Evolutionary conservation across 192 early-diverging fungal genomes (phyloP).

Genomic region (Podila epicladia): DNA sequence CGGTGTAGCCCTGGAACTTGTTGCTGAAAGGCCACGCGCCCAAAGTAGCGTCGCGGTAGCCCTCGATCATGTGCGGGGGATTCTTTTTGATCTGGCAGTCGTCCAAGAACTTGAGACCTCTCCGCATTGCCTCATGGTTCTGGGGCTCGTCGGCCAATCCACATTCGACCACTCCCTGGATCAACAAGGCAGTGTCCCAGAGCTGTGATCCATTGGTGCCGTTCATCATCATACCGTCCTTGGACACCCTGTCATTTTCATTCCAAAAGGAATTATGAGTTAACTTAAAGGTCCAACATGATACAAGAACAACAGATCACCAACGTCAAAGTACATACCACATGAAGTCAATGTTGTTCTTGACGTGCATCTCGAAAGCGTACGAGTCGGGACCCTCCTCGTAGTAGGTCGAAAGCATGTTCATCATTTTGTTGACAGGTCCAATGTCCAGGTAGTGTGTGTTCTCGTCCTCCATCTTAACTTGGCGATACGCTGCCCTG

Average conservation of each 20-base stretch:
- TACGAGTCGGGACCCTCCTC: constrained; percentile 87
- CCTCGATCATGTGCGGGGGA: constrained; percentile 69
- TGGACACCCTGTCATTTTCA: constrained; percentile 63
- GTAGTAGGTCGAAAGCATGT: constrained; percentile 89
- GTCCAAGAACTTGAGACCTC: constrained; percentile 86
- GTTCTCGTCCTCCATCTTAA: constrained; percentile 90
- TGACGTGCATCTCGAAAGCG: constrained; percentile 78
- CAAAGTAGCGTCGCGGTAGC: constrained; percentile 84
- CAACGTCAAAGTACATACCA: constrained; percentile 61
- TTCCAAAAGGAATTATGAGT: neutral
- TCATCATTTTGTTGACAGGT: constrained; percentile 94
- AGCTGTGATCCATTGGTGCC: constrained; percentile 98
- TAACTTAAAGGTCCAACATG: neutral
- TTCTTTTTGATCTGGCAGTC: constrained; percentile 84
- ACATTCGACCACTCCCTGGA: constrained; percentile 86
- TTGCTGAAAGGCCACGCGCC: constrained; percentile 99
- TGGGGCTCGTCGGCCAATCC: constrained; percentile 75
- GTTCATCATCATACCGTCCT: constrained; percentile 92
- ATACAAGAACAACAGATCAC: too few species aligned
- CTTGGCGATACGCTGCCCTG: constrained; percentile 79
- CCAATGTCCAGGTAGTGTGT: constrained; percentile 91
- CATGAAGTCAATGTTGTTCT: constrained; percentile 84
- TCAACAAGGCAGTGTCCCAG: constrained; percentile 93
- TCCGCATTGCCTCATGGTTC: constrained; percentile 74
- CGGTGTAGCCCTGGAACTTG: constrained; percentile 92